A percentile compares a stretch with the other conserved stretches of the same genome.
Conservation (phyloP, 192 early-diverging fungal species). For the Cetraspora pellucida region DNA sequence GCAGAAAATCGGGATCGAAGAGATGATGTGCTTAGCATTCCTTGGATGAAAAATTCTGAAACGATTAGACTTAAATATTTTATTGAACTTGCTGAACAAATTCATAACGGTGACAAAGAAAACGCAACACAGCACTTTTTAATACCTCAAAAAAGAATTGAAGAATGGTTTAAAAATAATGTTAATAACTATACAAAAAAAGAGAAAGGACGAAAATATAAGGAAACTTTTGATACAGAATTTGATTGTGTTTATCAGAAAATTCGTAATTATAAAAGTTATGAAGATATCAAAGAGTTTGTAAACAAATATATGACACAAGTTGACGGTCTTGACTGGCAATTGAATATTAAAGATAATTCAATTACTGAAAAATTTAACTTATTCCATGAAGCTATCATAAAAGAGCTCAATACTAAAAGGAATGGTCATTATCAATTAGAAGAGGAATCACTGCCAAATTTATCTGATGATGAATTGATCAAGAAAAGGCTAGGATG, state of each 20-base stretch:
- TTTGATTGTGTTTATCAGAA: neutral
- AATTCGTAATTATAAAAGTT: constrained; percentile 9
- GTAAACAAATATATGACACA: constrained; percentile 22
- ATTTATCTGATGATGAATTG: constrained; percentile 12
- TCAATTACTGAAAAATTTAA: neutral
- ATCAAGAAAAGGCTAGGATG: constrained; percentile 26
- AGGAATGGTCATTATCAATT: neutral
- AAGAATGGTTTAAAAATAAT: constrained; percentile 1
- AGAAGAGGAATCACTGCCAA: neutral
- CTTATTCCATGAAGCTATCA: neutral
- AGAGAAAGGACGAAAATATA: neutral
- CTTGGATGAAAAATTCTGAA: neutral
- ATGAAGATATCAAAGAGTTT: constrained; percentile 15
- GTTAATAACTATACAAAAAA: neutral
- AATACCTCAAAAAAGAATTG: neutral
- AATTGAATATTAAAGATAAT: neutral
- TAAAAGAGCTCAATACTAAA: neutral
- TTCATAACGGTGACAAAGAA: constrained; percentile 4
- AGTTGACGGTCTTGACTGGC: constrained; percentile 20
- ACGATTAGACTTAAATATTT: constrained; percentile 22
- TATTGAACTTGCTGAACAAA: constrained; percentile 14
- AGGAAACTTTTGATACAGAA: constrained; percentile 5
- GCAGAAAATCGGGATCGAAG: constrained; percentile 8
- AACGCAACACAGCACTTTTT: neutral
- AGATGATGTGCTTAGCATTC: neutral